Evolutionary conservation across 345 rosid genomes (phyloP), one percentile per base, ranked within the genome.

Genomic region (Diplotaxis tenuifolia): DNA sequence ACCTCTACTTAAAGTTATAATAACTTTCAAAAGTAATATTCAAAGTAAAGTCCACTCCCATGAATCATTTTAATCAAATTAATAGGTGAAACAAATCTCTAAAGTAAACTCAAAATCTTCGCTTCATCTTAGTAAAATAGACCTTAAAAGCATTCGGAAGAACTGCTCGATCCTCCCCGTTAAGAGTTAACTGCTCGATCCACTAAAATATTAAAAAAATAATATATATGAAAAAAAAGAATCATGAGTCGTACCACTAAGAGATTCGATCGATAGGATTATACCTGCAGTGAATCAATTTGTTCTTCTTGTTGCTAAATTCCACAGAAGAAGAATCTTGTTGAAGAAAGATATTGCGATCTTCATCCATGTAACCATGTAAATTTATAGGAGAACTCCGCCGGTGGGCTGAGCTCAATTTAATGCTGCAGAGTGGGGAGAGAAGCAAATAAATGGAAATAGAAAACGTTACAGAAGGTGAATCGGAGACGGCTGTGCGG

Each of bases 91-190:
- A 57, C 12, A 45, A 49, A 73, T 25, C 50, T 65, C 7, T 18
- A 8, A 64, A 54, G 25, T 25, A 38, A 54, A 57, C 27, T 10
- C 53, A 22, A 34, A 20, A 4, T 1, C 2, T 36, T 10, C 5
- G 42, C 42, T 36, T 36, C 42, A n/a, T 36, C 42, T 36, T 9
- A 36, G 42, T 34, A 32, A 70, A 42, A 77, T 83, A 14, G 34
- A 93, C 98, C 92, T 87, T 91, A 34, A 94, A 88, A 58, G 81
- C 89, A 72, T 79, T 89, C 50, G 84, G 95, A 36, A 94, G 94
- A 21, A 84, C 97, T 7, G 88, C 89, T 9, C 93, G 92, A 80
- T 79, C 84, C 73, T 65, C 89, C 7, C 81, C 88, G 73, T 84
- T 86, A 65, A 91, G 90, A 70, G 88, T 36, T 94, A n/a, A n/a